Conservation (phyloP, 1,284 basidiomycete species). For the Athelia sp. region DNA sequence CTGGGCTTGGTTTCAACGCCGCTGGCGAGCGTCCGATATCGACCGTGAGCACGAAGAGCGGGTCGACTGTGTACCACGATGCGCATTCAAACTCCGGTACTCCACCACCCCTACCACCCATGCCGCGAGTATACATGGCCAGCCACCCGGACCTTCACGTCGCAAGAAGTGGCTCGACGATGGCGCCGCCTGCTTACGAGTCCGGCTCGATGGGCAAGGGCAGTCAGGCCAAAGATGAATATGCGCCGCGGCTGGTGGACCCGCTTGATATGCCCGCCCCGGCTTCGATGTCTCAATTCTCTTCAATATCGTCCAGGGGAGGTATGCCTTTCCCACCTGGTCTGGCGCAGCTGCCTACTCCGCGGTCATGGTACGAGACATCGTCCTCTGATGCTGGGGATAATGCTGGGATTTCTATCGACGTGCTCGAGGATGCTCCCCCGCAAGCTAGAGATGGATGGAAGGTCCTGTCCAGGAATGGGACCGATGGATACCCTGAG, state of each 20-base stretch:
- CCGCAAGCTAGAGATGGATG: constrained; percentile 52
- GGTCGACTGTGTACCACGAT: constrained; percentile 55
- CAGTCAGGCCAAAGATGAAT: constrained; percentile 13
- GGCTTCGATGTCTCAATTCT: constrained; percentile 43
- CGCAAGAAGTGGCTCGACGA: constrained; percentile 4
- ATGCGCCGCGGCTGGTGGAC: constrained; percentile 31
- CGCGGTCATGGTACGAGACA: constrained; percentile 38
- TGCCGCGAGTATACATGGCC: constrained; percentile 39
- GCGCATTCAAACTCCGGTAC: constrained; percentile 48
- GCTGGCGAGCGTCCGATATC: constrained; percentile 50
- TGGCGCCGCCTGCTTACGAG: constrained; percentile 33
- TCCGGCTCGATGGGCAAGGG: constrained; percentile 11
- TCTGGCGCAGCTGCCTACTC: constrained; percentile 30
- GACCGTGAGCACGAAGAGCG: constrained; percentile 47
- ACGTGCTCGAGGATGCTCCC: constrained; percentile 61
- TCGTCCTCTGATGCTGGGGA: constrained; percentile 11
- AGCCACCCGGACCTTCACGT: constrained; percentile 11
- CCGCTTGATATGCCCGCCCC: constrained; percentile 60
- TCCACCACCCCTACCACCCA: constrained; percentile 32
- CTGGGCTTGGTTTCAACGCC: constrained; percentile 27
- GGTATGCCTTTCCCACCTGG: constrained; percentile 43
- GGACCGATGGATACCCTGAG: constrained; percentile 21
- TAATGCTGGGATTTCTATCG: constrained; percentile 37
- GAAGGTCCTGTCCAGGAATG: constrained; percentile 40
- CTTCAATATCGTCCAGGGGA: constrained; percentile 29